Conservation (phyloP, 768 basidiomycete genomes). For the Leccinum sublutescens region DNA sequence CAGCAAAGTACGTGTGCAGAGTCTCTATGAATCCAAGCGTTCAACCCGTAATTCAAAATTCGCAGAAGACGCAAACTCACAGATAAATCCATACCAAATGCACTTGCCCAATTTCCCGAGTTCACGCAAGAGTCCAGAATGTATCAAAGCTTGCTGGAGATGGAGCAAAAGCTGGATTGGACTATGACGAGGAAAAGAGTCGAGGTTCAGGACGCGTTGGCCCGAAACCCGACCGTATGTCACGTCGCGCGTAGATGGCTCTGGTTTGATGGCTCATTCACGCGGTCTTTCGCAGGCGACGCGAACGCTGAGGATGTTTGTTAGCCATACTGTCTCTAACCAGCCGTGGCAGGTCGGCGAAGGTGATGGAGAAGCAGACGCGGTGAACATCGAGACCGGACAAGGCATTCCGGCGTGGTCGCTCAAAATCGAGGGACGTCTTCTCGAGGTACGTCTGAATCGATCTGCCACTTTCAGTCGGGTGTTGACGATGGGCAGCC, state of each 20-base stretch:
- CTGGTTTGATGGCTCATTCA: conserved; percentile 2
- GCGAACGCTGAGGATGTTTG: conserved; percentile 79
- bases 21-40: not conserved
- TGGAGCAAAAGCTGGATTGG: conserved; percentile 94
- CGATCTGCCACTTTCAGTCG: not conserved
- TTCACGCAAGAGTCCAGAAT: conserved; percentile 81
- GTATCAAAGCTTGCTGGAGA: conserved; percentile 82
- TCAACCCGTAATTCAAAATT: not conserved
- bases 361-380: conserved; percentile 32
- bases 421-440: conserved; percentile 81
- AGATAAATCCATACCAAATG: conserved; percentile 77
- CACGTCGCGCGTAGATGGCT: not conserved
- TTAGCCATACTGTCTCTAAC: conserved; percentile 84
- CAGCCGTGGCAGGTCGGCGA: conserved; percentile 79
- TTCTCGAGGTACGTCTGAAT: conserved; percentile 63
- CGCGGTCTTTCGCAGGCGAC: conserved; percentile 54
- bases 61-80: conserved; percentile 73
- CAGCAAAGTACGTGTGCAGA: conserved; percentile 31
- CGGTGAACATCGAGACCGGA: conserved; percentile 71
- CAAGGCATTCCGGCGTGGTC: conserved; percentile 90
- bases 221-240: conserved; percentile 60
- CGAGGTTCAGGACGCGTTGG: conserved; percentile 88
- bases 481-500: conserved; percentile 35
- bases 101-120: conserved; percentile 67
- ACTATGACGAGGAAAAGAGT: conserved; percentile 87